Base-by-base conservation (phyloP, 345 rosid species). In the Camelina sativa region DNA sequence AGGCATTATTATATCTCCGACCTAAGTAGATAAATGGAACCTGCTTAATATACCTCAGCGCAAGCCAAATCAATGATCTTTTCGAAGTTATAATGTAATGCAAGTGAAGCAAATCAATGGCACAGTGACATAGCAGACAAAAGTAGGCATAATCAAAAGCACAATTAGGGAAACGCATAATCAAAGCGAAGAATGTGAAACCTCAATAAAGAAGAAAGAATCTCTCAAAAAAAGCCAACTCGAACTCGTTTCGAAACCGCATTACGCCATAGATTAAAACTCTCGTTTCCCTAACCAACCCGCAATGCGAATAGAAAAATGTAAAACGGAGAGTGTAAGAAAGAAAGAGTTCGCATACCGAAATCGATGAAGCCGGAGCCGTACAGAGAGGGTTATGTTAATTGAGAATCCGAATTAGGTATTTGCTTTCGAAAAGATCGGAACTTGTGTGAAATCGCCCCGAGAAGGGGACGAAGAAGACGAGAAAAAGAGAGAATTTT, bases 31-130 rank as follows among this genome's bases (percentile, higher is more conserved):
- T 23, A 41, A 32, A 35, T 20, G 20, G 60, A 66, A 64, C 11
- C 7, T 19, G 54, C 40, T 50, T 7, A 46, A 74, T 40, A 13
- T 50, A 51, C 55, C 56, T 40, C 63, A 40, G 30, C 0, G 63
- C 35, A 75, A 75, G 44, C 38, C 35, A 59, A 23, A 58, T 25
- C 35, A 37, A 57, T 67, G 3, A 65, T 56, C 35, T 7, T 15
- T 4, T 40, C 17, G 6, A 16, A 58, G 11, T 58, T 57, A 6
- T 4, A 59, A 41, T 28, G 34, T 9, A 19, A 38, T 15, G 19
- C 67, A 51, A 40, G 10, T 17, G 51, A 67, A 60, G 50, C 63
- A 34, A 62, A 62, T 53, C 70, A 69, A 62, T 69, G 75, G 44
- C 51, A 56, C 44, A 69, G 75, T 62, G 44, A 62, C 13, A 55